These are phyloP conservation scores for Nicotiana sylvestris DNA, from an alignment of 257 asterid genomes.

Conservation along the genomic window DNA sequence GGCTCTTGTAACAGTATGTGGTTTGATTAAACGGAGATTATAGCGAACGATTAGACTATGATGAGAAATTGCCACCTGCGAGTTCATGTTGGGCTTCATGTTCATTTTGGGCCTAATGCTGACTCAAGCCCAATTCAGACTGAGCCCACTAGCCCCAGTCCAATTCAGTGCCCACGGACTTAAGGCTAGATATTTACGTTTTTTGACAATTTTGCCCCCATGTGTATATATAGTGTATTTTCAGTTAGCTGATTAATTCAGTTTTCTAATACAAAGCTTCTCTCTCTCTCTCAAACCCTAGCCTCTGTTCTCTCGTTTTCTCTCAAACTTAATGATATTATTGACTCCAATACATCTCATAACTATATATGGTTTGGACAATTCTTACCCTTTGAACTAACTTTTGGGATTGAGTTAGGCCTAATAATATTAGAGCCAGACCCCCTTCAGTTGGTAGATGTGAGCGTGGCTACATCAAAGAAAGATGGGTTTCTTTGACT, in stretches of 20 bases:
- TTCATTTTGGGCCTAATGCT: background rate
- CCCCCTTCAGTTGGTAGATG: too few relatives aligned
- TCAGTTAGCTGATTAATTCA: background rate
- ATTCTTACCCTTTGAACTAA: too few relatives aligned
- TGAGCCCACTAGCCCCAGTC: background rate
- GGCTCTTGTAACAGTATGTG: conserved; percentile 69
- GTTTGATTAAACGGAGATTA: conserved; percentile 46
- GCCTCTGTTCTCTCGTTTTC: background rate
- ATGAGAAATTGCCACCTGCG: too few relatives aligned
- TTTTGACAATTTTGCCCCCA: background rate
- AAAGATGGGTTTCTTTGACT: too few relatives aligned
- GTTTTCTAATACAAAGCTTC: background rate
- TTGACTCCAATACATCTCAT: too few relatives aligned
- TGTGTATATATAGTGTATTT: background rate
- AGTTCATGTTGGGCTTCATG: background rate
- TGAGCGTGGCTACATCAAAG: too few relatives aligned
- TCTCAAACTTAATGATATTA: background rate
- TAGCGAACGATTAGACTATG: conserved; percentile 5
- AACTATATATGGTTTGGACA: too few relatives aligned
- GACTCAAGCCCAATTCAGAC: background rate
- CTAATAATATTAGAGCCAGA: too few relatives aligned
- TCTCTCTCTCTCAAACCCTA: background rate
- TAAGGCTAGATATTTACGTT: background rate
- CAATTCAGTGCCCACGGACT: background rate
- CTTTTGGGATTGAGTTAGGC: too few relatives aligned